Percentiles rank a stretch among this genome's conserved stretches.
These are phyloP conservation scores for Chaetomiaceae sp. DNA, from an alignment of 2,329 filamentous ascomycete species.

Conservation along the genomic window DNA sequence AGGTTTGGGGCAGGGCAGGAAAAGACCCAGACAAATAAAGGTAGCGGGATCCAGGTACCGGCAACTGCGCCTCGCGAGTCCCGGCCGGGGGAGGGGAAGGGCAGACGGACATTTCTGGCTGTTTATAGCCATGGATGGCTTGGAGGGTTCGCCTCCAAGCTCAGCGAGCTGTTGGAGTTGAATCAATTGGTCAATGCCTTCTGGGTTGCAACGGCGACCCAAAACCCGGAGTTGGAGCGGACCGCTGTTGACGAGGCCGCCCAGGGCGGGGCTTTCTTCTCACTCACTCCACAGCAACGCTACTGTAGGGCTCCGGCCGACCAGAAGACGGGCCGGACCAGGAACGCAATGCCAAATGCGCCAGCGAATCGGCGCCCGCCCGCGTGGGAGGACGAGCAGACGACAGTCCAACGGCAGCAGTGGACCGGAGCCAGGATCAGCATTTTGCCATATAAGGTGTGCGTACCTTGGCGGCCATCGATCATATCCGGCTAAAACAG, in stretches of 20 bases:
- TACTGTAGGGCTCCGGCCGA: background rate
- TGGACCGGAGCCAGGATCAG: slow-evolving; percentile 20
- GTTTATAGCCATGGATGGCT: slow-evolving; percentile 8
- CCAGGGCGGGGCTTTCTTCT: too few relatives aligned
- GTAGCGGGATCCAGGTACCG: too few relatives aligned
- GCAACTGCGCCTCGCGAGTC: too few relatives aligned
- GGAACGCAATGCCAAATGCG: slow-evolving; percentile 3
- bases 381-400: background rate
- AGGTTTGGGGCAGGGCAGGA: background rate
- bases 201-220: slow-evolving; percentile 3
- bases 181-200: slow-evolving; percentile 21
- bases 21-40: slow-evolving; percentile 6
- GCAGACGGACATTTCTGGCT: slow-evolving; percentile 3
- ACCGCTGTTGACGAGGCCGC: background rate
- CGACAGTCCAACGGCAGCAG: slow-evolving; percentile 4
- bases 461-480: slow-evolving; percentile 15
- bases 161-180: background rate
- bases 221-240: slow-evolving; percentile 6
- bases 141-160: slow-evolving; percentile 1
- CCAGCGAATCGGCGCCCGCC: slow-evolving; percentile 16
- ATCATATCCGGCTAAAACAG: slow-evolving; percentile 24
- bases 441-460: slow-evolving; percentile 26
- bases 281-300: too few relatives aligned
- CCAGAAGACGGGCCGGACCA: slow-evolving; percentile 9
- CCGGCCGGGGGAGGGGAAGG: slow-evolving; percentile 12